Conservation (phyloP, 768 basidiomycete genomes). For the Lanmaoa pseudosensibilis region DNA sequence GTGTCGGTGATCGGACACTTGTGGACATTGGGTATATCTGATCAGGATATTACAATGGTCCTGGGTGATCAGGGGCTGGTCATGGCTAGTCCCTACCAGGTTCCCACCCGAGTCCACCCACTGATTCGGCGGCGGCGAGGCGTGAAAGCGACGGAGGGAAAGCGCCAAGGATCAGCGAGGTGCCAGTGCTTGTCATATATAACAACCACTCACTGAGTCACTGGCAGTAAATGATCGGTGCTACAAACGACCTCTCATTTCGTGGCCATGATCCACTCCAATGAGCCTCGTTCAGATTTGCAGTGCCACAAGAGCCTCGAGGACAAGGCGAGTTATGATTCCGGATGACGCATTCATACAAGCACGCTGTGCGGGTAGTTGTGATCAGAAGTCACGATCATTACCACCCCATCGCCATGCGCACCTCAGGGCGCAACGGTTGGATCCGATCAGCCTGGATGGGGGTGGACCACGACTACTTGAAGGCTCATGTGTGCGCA, state of each 20-base stretch:
- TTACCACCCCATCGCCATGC: neutral
- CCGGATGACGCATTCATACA: neutral
- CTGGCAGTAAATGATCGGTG: constrained; percentile 11
- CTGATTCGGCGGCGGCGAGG: neutral
- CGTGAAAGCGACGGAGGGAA: neutral
- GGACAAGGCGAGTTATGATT: constrained; percentile 18
- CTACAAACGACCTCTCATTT: neutral
- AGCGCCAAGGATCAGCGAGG: neutral
- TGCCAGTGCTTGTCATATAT: neutral
- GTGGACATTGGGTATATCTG: neutral
- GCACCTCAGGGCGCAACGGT: neutral
- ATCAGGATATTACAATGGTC: neutral
- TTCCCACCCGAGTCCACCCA: too few species aligned
- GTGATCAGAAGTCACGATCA: neutral
- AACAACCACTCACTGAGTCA: neutral
- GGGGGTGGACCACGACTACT: neutral
- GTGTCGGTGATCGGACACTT: neutral
- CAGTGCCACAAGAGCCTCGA: constrained; percentile 7
- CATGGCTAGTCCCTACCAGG: too few species aligned
- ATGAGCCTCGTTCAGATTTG: neutral
- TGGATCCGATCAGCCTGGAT: neutral
- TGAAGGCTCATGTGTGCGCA: neutral
- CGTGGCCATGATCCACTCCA: neutral
- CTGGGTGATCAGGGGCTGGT: too few species aligned
- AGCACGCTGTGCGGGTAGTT: neutral